Evolutionary conservation across 352 stramenopile genomes (phyloP), one percentile per base, ranked within the genome.

Genomic region (Phytophthora agathidicida): DNA sequence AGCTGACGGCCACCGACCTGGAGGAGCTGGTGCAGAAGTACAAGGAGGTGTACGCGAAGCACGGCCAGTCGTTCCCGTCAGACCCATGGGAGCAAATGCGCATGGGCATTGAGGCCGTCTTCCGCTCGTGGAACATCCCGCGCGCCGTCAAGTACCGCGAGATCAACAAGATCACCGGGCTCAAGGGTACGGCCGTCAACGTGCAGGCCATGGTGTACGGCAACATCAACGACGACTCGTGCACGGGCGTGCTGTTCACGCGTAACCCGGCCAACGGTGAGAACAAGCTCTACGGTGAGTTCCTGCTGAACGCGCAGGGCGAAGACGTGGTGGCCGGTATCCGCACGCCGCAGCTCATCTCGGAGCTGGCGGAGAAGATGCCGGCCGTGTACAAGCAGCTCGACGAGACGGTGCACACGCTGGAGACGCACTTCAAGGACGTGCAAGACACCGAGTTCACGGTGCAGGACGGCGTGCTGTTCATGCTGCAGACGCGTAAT

Each of bases 381-480:
- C 50, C 59, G 13, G 20, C 26, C 33, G 59, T 68, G 50, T 68
- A 63, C 59, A 56, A 63, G 44, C 43, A 68, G 32, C 51, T 68
- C 22, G 50, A 68, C 37, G 43, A 62, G 35, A 68, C 50, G 33
- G 59, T 58, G 50, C 59, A 68, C 43, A 63, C 43, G 36, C 51
- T 62, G 50, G 59, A 68, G 59, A 68, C 59, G 36, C 51, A 63
- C 59, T 62, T 63, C 51, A 63, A 68, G 44, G 59, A 68, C 59
- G 50, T 68, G 36, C 50, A 68, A 19, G 50, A 68, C 59, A 68
- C 43, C 22, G 51, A 68, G 14, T 63, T 68, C 51, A 68, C 59
- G 28, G 51, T 57, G 28, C 43, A 68, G 36, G 51, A 68, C 36
- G 50, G 43, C 16, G 59, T 62, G 59, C 49, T 57, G 59, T 62